phyloP scores from a whole-genome alignment of 371 early-diverging fungal species.

The Apophysomyces sp. region DNA sequence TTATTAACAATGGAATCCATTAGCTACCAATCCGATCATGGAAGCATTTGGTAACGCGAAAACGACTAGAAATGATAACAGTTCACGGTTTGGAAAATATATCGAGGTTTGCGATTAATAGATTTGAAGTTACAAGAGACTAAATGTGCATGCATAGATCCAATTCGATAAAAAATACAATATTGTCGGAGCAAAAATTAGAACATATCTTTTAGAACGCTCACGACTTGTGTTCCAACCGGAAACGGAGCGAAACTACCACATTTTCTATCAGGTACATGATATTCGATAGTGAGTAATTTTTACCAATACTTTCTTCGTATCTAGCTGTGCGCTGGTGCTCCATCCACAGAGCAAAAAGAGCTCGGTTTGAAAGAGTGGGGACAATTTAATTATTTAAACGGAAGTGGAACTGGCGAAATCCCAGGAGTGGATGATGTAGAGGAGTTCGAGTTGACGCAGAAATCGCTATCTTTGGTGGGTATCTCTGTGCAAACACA shows the following conservation, averaged over 20 bases:
- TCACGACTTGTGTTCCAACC: slow-evolving; percentile 96
- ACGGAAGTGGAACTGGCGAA: slow-evolving; percentile 78
- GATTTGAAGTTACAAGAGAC: neutral
- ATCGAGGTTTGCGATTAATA: slow-evolving; percentile 63
- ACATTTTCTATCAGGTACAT: slow-evolving; percentile 94
- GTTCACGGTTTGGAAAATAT: slow-evolving; percentile 99
- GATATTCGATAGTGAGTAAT: neutral
- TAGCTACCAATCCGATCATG: slow-evolving; percentile 97
- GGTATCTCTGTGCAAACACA: slow-evolving; percentile 81
- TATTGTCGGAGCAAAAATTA: slow-evolving; percentile 94
- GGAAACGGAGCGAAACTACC: slow-evolving; percentile 96
- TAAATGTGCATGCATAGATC: slow-evolving; percentile 40
- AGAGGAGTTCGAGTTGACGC: slow-evolving; percentile 84
- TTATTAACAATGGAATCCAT: neutral
- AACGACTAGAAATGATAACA: slow-evolving; percentile 99
- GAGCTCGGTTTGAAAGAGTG: slow-evolving; percentile 72
- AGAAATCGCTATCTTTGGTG: slow-evolving; percentile 78
- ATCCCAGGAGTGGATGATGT: slow-evolving; percentile 90
- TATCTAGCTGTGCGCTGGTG: slow-evolving; percentile 81
- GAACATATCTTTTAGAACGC: slow-evolving; percentile 97
- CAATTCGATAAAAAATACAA: slow-evolving; percentile 76
- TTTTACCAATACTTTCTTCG: neutral
- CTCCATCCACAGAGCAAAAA: slow-evolving; percentile 74
- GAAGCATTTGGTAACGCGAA: slow-evolving; percentile 99
- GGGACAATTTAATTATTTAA: slow-evolving; percentile 81